A percentile compares a stretch with the other conserved stretches of the same genome.
These are phyloP conservation scores for Tylopilus sp. DNA, from an alignment of 1,284 basidiomycete species.

Conservation along the genomic window DNA sequence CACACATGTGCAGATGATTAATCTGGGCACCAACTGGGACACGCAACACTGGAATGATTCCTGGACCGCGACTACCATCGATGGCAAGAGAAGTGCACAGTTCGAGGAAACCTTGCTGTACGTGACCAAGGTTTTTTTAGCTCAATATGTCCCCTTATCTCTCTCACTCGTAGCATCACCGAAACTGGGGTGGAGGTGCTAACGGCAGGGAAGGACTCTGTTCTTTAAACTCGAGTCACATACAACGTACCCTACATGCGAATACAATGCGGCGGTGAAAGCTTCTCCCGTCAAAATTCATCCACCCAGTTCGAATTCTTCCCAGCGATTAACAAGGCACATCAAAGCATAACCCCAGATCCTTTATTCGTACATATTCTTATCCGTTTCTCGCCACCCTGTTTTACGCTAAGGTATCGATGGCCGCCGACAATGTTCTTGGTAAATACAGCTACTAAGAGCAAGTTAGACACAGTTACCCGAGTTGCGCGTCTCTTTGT, in stretches of 20 bases:
- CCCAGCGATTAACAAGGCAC: slow-evolving; percentile 22
- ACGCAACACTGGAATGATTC: slow-evolving; percentile 83
- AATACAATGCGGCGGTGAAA: slow-evolving; percentile 19
- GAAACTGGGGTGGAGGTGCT: slow-evolving; percentile 89
- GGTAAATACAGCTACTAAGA: slow-evolving; percentile 27
- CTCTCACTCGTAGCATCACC: slow-evolving; percentile 64
- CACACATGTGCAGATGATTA: slow-evolving; percentile 74
- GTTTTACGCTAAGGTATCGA: slow-evolving; percentile 25
- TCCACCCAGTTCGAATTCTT: slow-evolving; percentile 21
- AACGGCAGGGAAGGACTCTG: slow-evolving; percentile 56
- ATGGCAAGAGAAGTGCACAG: slow-evolving; percentile 88
- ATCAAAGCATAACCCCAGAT: slow-evolving; percentile 21
- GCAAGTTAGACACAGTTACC: slow-evolving; percentile 26
- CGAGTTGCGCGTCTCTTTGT: slow-evolving; percentile 19
- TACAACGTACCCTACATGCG: slow-evolving; percentile 23
- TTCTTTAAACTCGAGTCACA: slow-evolving; percentile 29
- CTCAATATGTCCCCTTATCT: slow-evolving; percentile 12
- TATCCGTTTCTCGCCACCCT: slow-evolving; percentile 26
- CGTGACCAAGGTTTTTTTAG: slow-evolving; percentile 31
- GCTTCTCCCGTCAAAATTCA: slow-evolving; percentile 15
- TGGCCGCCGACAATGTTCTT: slow-evolving; percentile 25
- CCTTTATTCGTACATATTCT: slow-evolving; percentile 33
- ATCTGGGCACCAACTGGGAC: slow-evolving; percentile 72
- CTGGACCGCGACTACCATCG: slow-evolving; percentile 91
- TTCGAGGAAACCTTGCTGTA: slow-evolving; percentile 93